Evolutionary conservation across 371 early-diverging fungal species (phyloP).

Genomic region (Circinella minor): DNA sequence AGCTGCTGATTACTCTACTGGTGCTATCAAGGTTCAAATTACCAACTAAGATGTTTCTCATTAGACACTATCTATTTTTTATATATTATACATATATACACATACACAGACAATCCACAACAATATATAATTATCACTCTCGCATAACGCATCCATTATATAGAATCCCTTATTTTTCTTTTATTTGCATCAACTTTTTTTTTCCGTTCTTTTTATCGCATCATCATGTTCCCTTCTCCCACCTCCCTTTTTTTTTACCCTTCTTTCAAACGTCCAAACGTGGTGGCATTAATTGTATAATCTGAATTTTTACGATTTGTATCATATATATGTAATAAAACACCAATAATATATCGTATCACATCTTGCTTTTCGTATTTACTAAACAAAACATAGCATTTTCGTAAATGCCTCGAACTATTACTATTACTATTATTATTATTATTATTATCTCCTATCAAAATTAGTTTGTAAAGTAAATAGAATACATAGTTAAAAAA

Average conservation of each 20-base stretch:
- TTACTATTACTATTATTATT: no score
- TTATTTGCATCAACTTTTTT: neutral
- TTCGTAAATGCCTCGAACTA: no score
- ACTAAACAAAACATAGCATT: neutral
- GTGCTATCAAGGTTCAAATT: conserved; percentile 52
- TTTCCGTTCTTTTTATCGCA: neutral
- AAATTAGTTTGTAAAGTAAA: no score
- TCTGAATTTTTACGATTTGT: conserved; percentile 8
- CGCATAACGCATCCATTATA: no score
- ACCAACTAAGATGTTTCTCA: conserved; percentile 30
- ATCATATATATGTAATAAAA: neutral
- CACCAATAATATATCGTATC: neutral
- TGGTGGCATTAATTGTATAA: conserved; percentile 1
- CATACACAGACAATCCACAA: no score
- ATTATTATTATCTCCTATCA: no score
- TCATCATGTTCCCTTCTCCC: neutral
- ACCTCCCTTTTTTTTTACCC: neutral
- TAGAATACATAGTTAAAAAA: no score
- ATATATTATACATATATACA: neutral
- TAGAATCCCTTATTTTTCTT: neutral
- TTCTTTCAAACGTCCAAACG: neutral
- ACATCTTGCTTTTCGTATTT: neutral
- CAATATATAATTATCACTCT: no score
- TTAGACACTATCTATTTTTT: neutral
- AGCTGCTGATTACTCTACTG: conserved; percentile 37